phyloP scores from a whole-genome alignment of 192 early-diverging fungal genomes.

The Gaertneriomyces sp. region DNA sequence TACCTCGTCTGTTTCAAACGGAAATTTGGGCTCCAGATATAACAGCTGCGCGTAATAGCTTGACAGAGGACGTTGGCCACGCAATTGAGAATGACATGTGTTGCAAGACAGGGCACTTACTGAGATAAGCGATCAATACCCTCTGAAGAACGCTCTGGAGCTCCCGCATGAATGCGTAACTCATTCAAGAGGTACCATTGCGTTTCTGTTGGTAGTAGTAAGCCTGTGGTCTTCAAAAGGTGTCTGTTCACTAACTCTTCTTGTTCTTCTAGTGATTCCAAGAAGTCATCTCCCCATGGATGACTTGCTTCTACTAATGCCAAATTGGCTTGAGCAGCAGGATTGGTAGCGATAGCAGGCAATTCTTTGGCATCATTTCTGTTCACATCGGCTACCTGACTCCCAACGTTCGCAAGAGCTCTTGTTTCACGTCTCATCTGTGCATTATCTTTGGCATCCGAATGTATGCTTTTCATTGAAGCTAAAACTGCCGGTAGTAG shows the following conservation, averaged over 20 bases:
- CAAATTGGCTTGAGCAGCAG: neutral
- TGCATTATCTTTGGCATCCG: neutral
- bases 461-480: slow-evolving; percentile 16
- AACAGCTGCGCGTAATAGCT: slow-evolving; percentile 55
- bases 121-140: slow-evolving; percentile 50
- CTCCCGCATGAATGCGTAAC: slow-evolving; percentile 51
- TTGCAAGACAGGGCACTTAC: slow-evolving; percentile 29
- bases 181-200: slow-evolving; percentile 55
- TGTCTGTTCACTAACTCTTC: slow-evolving; percentile 18
- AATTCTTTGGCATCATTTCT: neutral
- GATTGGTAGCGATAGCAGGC: slow-evolving; percentile 3
- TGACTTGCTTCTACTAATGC: neutral
- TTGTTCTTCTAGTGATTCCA: slow-evolving; percentile 8
- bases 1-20: slow-evolving; percentile 43
- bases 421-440: neutral
- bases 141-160: slow-evolving; percentile 44
- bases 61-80: neutral
- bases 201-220: slow-evolving; percentile 36
- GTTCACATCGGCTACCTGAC: neutral
- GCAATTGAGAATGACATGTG: slow-evolving; percentile 10
- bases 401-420: neutral
- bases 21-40: slow-evolving; percentile 50
- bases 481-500: slow-evolving; percentile 27
- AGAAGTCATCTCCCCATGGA: slow-evolving; percentile 4
- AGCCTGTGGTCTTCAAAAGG: slow-evolving; percentile 22